A percentile compares a stretch with the other conserved stretches of the same genome.
Evolutionary conservation across 202 grass and related monocot genomes (phyloP).

Genomic region (Dendrocalamus latiflorus): DNA sequence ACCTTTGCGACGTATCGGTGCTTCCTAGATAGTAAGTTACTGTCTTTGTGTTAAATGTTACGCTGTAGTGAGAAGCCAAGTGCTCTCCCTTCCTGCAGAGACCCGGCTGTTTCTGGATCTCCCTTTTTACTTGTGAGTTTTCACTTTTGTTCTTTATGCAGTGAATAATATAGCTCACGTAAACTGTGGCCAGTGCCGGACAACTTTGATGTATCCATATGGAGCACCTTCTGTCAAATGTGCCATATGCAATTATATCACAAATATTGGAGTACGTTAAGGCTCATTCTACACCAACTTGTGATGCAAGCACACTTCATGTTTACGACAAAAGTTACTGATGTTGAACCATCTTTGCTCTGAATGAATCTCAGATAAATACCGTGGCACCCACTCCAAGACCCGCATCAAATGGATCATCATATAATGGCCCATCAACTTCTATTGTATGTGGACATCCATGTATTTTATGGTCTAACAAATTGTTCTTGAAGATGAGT

Average conservation of each 20-base stretch:
- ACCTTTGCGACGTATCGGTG: too few species aligned
- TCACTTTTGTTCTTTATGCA: conserved; percentile 32
- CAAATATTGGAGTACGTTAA: conserved; percentile 58
- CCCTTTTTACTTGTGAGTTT: conserved; percentile 4
- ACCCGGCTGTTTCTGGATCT: neutral
- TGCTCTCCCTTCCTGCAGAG: neutral
- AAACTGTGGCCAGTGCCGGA: conserved; percentile 62
- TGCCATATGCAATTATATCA: conserved; percentile 77
- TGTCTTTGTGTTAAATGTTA: neutral
- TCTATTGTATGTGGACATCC: conserved; percentile 54
- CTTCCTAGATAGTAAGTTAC: neutral
- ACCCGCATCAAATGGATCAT: conserved; percentile 35
- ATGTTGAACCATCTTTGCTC: conserved; percentile 21
- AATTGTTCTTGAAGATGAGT: conserved; percentile 11
- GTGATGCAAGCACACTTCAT: neutral
- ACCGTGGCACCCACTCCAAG: conserved; percentile 20
- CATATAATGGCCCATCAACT: conserved; percentile 48
- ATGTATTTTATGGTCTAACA: neutral
- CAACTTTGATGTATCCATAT: conserved; percentile 81
- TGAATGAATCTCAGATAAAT: conserved; percentile 49
- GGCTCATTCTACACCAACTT: neutral
- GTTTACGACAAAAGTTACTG: neutral
- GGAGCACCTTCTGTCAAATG: conserved; percentile 93
- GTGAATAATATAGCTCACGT: conserved; percentile 67
- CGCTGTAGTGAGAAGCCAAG: neutral